Evolutionary conservation across 768 basidiomycete species (phyloP).

Genomic region (Kwoniella newhampshirensis): DNA sequence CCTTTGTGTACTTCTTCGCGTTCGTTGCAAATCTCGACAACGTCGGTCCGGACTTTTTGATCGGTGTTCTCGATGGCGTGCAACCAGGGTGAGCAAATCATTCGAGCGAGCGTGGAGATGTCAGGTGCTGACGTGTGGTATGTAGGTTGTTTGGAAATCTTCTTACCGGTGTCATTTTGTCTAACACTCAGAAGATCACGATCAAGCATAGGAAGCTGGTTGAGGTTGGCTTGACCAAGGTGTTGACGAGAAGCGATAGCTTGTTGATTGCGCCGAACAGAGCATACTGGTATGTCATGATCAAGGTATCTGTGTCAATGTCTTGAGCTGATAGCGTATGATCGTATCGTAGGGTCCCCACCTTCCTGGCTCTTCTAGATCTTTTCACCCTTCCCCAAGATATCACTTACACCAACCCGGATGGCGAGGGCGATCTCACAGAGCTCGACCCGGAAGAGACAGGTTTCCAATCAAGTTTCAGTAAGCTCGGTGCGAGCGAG

Average conservation of each 20-base stretch:
- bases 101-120: background rate
- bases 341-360: slow-evolving; percentile 61
- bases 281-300: slow-evolving; percentile 62
- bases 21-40: slow-evolving; percentile 73
- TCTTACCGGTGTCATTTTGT: slow-evolving; percentile 70
- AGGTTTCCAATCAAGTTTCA: slow-evolving; percentile 93
- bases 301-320: background rate
- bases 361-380: slow-evolving; percentile 69
- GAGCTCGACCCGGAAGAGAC: slow-evolving; percentile 88
- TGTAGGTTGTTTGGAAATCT: slow-evolving; percentile 76
- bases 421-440: slow-evolving; percentile 59
- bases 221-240: slow-evolving; percentile 72
- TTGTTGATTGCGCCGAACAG: slow-evolving; percentile 69
- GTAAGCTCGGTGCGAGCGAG: slow-evolving; percentile 80
- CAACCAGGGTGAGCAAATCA: slow-evolving; percentile 70
- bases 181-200: slow-evolving; percentile 76
- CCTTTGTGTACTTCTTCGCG: slow-evolving; percentile 74
- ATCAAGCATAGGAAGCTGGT: slow-evolving; percentile 81
- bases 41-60: slow-evolving; percentile 75
- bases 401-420: slow-evolving; percentile 52
- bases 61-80: slow-evolving; percentile 74
- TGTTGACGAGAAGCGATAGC: slow-evolving; percentile 70
- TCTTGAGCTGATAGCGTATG: background rate
- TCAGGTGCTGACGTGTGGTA: background rate
- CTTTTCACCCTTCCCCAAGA: slow-evolving; percentile 77